Percentiles rank a stretch among this genome's conserved stretches.
These are phyloP conservation scores for Tolypocladium capitatum DNA, from an alignment of 2,329 filamentous ascomycete species.

Conservation along the genomic window DNA sequence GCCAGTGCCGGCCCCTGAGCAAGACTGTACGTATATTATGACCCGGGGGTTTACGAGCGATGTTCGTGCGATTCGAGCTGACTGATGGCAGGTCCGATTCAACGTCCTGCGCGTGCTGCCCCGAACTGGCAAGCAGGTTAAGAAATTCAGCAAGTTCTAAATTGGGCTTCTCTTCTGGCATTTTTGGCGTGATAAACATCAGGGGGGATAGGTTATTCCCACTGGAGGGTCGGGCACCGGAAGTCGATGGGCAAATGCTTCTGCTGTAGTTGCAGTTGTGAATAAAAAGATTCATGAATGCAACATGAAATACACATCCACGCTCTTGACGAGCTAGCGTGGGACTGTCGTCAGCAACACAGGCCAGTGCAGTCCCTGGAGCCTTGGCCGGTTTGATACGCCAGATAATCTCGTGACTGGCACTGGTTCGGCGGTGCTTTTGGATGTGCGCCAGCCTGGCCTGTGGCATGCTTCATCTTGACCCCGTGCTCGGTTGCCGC, in stretches of 20 bases:
- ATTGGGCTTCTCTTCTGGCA: conserved; percentile 34
- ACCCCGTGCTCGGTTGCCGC: not conserved
- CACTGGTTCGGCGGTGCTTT: not conserved
- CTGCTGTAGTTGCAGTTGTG: conserved; percentile 32
- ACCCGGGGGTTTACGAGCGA: not conserved
- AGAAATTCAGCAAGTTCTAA: conserved; percentile 99
- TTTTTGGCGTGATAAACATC: conserved; percentile 42
- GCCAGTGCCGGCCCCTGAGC: conserved; percentile 97
- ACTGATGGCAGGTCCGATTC: conserved; percentile 69
- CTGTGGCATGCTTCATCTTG: not conserved
- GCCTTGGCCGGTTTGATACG: not conserved
- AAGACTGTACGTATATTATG: conserved; percentile 76
- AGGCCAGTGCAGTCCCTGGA: no score
- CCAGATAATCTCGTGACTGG: not conserved
- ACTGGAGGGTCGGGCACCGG: conserved; percentile 27
- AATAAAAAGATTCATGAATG: conserved; percentile 29
- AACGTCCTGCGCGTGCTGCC: conserved; percentile 98
- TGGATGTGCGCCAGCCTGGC: not conserved
- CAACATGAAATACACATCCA: conserved; percentile 9
- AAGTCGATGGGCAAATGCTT: conserved; percentile 29
- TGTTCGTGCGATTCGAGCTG: conserved; percentile 6
- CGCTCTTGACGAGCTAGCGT: not conserved
- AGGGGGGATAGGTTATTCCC: conserved; percentile 22
- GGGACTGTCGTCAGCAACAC: not conserved
- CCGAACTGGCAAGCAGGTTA: conserved; percentile 92